These are phyloP conservation scores for Salmacisia buchloeana DNA, from an alignment of 1,284 basidiomycete species.

Conservation along the genomic window DNA sequence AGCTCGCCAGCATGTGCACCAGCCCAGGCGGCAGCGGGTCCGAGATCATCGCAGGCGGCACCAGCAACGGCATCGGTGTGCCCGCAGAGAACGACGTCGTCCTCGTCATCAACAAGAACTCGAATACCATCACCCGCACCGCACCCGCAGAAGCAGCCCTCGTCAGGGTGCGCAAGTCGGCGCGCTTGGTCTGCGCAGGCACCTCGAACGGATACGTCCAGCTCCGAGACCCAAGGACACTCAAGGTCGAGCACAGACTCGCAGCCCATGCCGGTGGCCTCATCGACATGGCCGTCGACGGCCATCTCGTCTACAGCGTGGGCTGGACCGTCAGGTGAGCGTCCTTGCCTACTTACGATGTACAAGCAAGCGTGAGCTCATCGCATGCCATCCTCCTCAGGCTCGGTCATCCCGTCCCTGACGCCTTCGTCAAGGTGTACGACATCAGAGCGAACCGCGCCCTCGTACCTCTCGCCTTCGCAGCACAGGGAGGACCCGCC, in stretches of 20 bases:
- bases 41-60: conserved; percentile 42
- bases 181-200: conserved; percentile 32
- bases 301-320: conserved; percentile 42
- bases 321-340: conserved; percentile 46
- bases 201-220: conserved; percentile 43
- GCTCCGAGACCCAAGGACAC: conserved; percentile 44
- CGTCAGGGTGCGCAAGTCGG: conserved; percentile 37
- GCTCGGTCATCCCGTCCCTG: conserved; percentile 79
- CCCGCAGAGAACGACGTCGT: conserved; percentile 29
- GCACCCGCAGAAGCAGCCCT: conserved; percentile 37
- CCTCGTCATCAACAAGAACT: conserved; percentile 37
- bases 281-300: conserved; percentile 47
- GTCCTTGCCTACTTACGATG: not conserved
- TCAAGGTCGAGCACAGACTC: conserved; percentile 40
- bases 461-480: conserved; percentile 75
- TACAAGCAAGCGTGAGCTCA: not conserved
- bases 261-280: conserved; percentile 49
- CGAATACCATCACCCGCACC: conserved; percentile 35
- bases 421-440: conserved; percentile 87
- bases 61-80: conserved; percentile 23
- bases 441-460: conserved; percentile 78
- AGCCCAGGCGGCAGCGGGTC: conserved; percentile 38
- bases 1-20: conserved; percentile 41
- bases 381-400: conserved; percentile 52
- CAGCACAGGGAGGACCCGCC: conserved; percentile 68